A percentile compares a stretch with the other conserved stretches of the same genome.
Evolutionary conservation across 2,329 filamentous ascomycete genomes (phyloP).

Genomic region (Aspergillus jensenii): DNA sequence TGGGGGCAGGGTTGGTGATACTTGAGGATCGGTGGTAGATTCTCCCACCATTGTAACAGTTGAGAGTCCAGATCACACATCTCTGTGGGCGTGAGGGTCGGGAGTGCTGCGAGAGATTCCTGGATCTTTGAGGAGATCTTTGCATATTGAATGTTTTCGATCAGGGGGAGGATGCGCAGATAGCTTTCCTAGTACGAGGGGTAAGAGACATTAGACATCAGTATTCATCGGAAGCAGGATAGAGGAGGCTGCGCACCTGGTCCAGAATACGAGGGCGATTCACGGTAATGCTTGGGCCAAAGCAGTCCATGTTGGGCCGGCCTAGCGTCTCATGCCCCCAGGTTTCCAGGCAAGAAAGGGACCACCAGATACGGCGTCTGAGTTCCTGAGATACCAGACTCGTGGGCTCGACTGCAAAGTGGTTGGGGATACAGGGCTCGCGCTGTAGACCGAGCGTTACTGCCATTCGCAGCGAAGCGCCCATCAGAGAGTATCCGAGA

Average conservation of each 20-base stretch:
- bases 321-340: conserved; percentile 70
- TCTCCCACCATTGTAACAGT: conserved; percentile 68
- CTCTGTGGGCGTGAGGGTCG: conserved; percentile 62
- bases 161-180: conserved; percentile 54
- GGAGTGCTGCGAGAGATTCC: conserved; percentile 67
- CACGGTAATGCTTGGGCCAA: conserved; percentile 64
- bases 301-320: conserved; percentile 66
- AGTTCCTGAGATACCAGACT: conserved; percentile 49
- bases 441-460: conserved; percentile 69
- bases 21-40: conserved; percentile 63
- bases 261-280: conserved; percentile 45
- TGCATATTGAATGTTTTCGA: conserved; percentile 74
- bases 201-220: neutral
- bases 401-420: too few relatives aligned
- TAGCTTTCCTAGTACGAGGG: conserved; percentile 49
- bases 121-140: conserved; percentile 74
- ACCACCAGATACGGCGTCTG: conserved; percentile 69
- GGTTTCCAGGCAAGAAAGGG: conserved; percentile 67
- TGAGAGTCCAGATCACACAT: conserved; percentile 64
- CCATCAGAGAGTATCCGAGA: conserved; percentile 69
- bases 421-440: conserved; percentile 46
- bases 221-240: too few relatives aligned
- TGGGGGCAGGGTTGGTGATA: conserved; percentile 66
- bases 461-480: conserved; percentile 70
- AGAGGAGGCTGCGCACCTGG: neutral